These are phyloP conservation scores for Heterobasidion occidentale DNA, from an alignment of 1,284 basidiomycete species.

Conservation along the genomic window DNA sequence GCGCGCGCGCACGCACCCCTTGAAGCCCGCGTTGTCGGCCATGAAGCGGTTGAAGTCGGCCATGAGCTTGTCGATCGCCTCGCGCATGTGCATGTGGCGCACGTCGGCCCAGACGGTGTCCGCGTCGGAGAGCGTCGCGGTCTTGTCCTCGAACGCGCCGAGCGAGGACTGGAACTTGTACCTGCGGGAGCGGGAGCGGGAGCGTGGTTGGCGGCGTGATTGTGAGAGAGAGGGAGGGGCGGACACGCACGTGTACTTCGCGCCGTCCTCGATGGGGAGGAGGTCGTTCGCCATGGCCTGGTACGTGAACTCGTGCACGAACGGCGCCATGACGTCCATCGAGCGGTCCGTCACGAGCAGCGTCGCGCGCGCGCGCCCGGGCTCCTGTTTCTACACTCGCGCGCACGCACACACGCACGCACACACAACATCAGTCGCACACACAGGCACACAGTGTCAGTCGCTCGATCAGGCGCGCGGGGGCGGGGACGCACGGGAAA, in stretches of 20 bases:
- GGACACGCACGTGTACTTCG: constrained; percentile 68
- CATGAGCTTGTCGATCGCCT: constrained; percentile 96
- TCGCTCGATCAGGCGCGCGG: no score
- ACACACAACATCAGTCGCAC: no score
- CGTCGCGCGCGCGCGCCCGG: constrained; percentile 67
- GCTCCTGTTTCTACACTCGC: constrained; percentile 52
- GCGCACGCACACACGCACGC: no score
- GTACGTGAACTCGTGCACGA: constrained; percentile 97
- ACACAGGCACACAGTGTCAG: neutral
- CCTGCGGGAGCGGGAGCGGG: constrained; percentile 25
- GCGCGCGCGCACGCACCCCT: constrained; percentile 43
- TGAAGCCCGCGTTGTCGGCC: constrained; percentile 89
- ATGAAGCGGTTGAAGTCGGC: constrained; percentile 91
- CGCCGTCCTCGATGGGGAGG: constrained; percentile 81
- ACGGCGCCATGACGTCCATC: constrained; percentile 88
- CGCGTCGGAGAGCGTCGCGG: constrained; percentile 74
- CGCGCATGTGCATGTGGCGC: constrained; percentile 97
- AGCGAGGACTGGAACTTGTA: constrained; percentile 84
- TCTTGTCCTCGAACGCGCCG: constrained; percentile 83
- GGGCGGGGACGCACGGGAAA: constrained; percentile 54
- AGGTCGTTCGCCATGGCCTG: constrained; percentile 98
- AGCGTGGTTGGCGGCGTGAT: neutral
- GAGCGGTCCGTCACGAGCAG: constrained; percentile 92
- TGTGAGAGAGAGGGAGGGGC: neutral
- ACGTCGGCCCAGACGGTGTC: constrained; percentile 91